Conservation (phyloP, 345 rosid species). For the Melastoma malabathricum region DNA sequence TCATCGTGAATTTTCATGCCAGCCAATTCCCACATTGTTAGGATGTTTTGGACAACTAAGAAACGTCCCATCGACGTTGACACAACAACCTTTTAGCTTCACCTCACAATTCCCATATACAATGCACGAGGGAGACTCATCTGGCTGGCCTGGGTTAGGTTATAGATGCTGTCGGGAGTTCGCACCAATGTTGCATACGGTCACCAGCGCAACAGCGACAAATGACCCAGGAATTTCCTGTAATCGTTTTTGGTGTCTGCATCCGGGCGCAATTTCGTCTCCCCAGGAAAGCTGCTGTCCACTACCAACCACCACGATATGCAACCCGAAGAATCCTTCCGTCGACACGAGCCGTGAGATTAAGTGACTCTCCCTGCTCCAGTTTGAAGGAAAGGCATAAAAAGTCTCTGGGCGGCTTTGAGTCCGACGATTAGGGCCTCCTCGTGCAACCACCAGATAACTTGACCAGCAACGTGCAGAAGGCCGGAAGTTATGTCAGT, state of each 20-base stretch:
- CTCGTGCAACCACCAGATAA: constrained; percentile 84
- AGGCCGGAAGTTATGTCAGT: constrained; percentile 2
- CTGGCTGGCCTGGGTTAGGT: too few species aligned
- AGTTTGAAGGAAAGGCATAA: constrained; percentile 66
- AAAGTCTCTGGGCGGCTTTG: constrained; percentile 61
- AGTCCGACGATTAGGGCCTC: constrained; percentile 76
- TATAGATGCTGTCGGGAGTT: constrained; percentile 10
- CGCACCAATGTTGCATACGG: constrained; percentile 44
- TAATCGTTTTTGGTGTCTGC: constrained; percentile 38
- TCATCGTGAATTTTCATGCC: too few species aligned
- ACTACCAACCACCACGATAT: constrained; percentile 86
- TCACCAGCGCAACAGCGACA: constrained; percentile 58
- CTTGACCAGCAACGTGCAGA: constrained; percentile 78
- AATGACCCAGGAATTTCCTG: constrained; percentile 61
- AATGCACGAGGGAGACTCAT: too few species aligned
- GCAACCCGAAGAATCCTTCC: constrained; percentile 53
- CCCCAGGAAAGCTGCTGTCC: constrained; percentile 64
- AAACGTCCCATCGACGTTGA: too few species aligned
- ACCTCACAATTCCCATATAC: too few species aligned
- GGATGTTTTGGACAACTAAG: too few species aligned
- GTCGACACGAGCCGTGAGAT: constrained; percentile 78
- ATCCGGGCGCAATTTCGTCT: constrained; percentile 32
- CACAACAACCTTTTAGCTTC: too few species aligned
- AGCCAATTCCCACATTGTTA: too few species aligned
- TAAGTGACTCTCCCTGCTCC: constrained; percentile 68